These are phyloP conservation scores for Solanum etuberosum DNA, from an alignment of 257 asterid genomes.

Conservation along the genomic window DNA sequence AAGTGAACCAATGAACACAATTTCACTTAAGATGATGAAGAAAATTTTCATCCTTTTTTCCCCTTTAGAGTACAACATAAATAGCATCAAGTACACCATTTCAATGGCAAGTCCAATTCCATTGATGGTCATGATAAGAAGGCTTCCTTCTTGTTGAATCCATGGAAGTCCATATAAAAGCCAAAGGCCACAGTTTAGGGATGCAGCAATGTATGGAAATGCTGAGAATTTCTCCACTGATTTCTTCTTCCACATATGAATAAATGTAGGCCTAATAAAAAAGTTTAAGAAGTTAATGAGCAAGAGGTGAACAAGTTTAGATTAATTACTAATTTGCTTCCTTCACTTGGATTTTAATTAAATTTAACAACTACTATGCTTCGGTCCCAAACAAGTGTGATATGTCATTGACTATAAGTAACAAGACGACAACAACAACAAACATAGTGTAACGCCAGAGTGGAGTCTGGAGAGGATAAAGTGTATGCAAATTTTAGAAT, in stretches of 20 bases:
- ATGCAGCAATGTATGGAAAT: constrained; percentile 58
- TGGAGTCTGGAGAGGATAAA: not conserved
- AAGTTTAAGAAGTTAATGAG: not conserved
- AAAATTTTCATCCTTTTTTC: constrained; percentile 33
- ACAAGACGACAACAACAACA: not conserved
- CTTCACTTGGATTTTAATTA: not conserved
- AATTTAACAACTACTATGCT: not conserved
- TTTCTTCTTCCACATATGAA: constrained; percentile 40
- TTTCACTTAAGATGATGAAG: constrained; percentile 26
- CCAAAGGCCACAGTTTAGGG: constrained; percentile 67
- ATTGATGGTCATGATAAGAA: constrained; percentile 52
- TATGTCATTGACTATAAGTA: not conserved
- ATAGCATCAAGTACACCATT: constrained; percentile 30
- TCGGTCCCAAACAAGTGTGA: not conserved
- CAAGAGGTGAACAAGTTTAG: not conserved
- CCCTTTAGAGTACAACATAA: constrained; percentile 26
- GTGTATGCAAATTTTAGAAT: not conserved
- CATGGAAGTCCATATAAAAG: constrained; percentile 62
- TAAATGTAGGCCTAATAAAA: constrained; percentile 48
- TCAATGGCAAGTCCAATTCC: constrained; percentile 54
- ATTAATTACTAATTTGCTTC: not conserved
- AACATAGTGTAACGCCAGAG: not conserved
- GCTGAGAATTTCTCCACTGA: constrained; percentile 68
- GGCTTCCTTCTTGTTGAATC: constrained; percentile 44
- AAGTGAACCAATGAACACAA: constrained; percentile 32